These are phyloP conservation scores for Solanum hybrid DNA, from an alignment of 305 asterid genomes.

Conservation along the genomic window DNA sequence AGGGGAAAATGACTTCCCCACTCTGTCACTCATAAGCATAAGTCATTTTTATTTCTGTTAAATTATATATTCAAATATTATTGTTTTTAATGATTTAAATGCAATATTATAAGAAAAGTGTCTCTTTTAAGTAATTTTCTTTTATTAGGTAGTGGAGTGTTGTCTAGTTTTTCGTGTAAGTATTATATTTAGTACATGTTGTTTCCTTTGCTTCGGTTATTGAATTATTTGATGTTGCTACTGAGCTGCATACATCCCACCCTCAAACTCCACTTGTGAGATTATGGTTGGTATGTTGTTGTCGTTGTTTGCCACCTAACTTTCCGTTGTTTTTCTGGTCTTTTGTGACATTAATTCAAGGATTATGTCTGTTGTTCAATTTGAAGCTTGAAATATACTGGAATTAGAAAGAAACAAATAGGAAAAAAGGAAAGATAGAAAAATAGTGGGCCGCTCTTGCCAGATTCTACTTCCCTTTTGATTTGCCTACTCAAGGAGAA, in stretches of 20 bases:
- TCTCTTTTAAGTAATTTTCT: neutral
- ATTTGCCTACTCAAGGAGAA: neutral
- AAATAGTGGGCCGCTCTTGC: neutral
- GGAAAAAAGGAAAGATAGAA: neutral
- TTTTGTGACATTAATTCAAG: neutral
- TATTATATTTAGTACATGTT: neutral
- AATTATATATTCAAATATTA: neutral
- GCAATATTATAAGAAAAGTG: neutral
- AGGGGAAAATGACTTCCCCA: neutral
- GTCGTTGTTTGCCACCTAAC: neutral
- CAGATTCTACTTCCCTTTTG: neutral
- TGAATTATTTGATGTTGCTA: neutral
- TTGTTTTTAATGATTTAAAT: neutral
- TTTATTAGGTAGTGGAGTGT: neutral
- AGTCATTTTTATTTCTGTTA: neutral
- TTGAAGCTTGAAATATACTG: neutral
- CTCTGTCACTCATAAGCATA: neutral
- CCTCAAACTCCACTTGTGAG: neutral
- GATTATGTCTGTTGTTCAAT: neutral
- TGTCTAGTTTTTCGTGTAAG: neutral
- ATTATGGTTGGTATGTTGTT: neutral
- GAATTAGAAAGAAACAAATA: neutral
- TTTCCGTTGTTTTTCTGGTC: neutral
- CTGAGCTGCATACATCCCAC: neutral
- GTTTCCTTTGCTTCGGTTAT: neutral